Evolutionary conservation across 2,329 filamentous ascomycete genomes (phyloP).

Genomic region (Metarhizium album): DNA sequence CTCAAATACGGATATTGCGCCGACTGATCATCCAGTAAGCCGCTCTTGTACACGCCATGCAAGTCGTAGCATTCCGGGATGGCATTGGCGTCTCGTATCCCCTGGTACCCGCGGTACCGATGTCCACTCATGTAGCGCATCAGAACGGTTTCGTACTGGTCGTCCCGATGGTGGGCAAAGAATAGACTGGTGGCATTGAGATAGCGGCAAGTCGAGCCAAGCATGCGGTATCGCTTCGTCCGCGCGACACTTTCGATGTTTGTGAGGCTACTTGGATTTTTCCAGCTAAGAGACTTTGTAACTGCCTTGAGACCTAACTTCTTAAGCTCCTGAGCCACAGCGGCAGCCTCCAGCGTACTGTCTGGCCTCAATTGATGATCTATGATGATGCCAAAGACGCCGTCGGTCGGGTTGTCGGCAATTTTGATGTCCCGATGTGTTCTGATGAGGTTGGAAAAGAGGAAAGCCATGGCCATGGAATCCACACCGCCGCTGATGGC

Average conservation of each 20-base stretch:
- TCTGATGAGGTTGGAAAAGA: conserved; percentile 45
- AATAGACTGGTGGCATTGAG: conserved; percentile 50
- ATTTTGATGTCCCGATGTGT: conserved; percentile 25
- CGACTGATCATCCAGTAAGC: conserved; percentile 38
- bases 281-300: conserved; percentile 35
- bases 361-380: conserved; percentile 46
- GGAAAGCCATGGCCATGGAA: conserved; percentile 86
- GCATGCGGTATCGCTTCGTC: conserved; percentile 56
- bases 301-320: conserved; percentile 24
- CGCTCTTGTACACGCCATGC: conserved; percentile 59
- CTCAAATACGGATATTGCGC: conserved; percentile 25
- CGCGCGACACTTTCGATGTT: conserved; percentile 74
- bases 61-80: conserved; percentile 81
- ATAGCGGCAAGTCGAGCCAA: conserved; percentile 51
- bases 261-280: conserved; percentile 28
- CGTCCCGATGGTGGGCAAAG: conserved; percentile 79
- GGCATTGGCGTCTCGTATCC: conserved; percentile 51
- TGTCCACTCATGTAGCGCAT: conserved; percentile 64
- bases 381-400: conserved; percentile 38
- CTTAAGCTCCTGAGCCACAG: conserved; percentile 30
- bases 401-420: conserved; percentile 32
- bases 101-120: conserved; percentile 57
- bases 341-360: conserved; percentile 40
- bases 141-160: conserved; percentile 82
- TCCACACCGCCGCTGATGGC: conserved; percentile 90